Evolutionary conservation across 108 stramenopile species (phyloP).

Genomic region (Nitzschia palea): DNA sequence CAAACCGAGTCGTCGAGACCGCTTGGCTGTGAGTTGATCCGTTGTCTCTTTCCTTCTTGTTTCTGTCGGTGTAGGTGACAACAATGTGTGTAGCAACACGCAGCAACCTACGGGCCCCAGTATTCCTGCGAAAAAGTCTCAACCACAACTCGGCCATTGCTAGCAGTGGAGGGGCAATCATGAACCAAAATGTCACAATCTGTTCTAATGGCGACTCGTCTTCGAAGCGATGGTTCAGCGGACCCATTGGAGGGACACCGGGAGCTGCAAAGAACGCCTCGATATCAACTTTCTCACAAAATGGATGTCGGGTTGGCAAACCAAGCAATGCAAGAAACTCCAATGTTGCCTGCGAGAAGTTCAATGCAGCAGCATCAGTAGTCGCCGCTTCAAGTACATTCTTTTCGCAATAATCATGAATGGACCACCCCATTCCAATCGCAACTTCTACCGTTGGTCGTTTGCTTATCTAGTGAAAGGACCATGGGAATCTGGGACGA

Average conservation of each 20-base stretch:
- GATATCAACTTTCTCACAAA: slow-evolving; percentile 18
- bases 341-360: not conserved
- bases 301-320: slow-evolving; percentile 39
- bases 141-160: slow-evolving; percentile 86
- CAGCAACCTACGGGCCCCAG: slow-evolving; percentile 43
- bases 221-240: not conserved
- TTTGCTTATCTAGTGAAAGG: no score
- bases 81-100: not conserved
- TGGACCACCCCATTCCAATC: slow-evolving; percentile 29
- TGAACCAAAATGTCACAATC: slow-evolving; percentile 21
- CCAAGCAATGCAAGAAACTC: slow-evolving; percentile 16
- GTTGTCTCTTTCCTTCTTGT: not conserved
- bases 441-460: no score
- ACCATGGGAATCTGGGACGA: no score
- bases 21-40: not conserved
- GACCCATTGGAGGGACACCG: slow-evolving; percentile 47
- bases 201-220: slow-evolving; percentile 21
- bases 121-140: slow-evolving; percentile 53
- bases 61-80: not conserved
- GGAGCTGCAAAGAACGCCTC: not conserved
- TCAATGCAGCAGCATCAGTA: not conserved
- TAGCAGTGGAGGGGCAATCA: slow-evolving; percentile 38
- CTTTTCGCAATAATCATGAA: slow-evolving; percentile 29
- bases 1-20: not conserved
- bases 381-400: not conserved